Evolutionary conservation across 129 eudicot species (phyloP), one percentile per base, ranked within the genome.

Genomic region (Escallonia rubra): DNA sequence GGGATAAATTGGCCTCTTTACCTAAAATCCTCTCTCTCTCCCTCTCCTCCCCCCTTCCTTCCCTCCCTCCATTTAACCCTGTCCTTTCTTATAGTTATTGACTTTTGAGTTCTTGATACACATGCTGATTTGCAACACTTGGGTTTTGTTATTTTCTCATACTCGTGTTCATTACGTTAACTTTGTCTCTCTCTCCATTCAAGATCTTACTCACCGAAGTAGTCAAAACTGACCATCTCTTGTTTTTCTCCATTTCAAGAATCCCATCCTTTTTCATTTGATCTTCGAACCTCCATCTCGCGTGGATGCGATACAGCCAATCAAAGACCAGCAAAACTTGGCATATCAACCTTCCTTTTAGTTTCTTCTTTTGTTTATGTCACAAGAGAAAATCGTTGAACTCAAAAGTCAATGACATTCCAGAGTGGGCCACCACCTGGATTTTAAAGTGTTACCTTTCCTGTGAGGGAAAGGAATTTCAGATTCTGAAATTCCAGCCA

Each of bases 21-120:
- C n/a, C n/a, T n/a, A n/a, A n/a, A n/a, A n/a, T n/a, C n/a, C n/a
- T n/a, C n/a, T n/a, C n/a, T n/a, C n/a, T n/a, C n/a, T n/a, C n/a
- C n/a, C n/a, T n/a, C n/a, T n/a, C n/a, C n/a, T n/a, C n/a, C n/a
- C n/a, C n/a, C n/a, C n/a, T n/a, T n/a, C n/a, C n/a, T n/a, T n/a
- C n/a, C n/a, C 75, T 82, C 72, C 66, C 48, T 69, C 76, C 79
- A 79, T 79, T 80, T 70, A 82, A 75, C 63, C 45, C 65, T 41
- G 65, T 80, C 53, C 60, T 70, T 79, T 61, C 61, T 64, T 10
- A 66, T 46, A 67, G 63, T 80, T 81, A 42, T 72, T 78, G 59
- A 62, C 79, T 76, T 77, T 60, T 66, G 59, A 43, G 76, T 44
- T 74, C 78, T n/a, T 70, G 65, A 73, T 3, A 6, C 49, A n/a